phyloP scores from a whole-genome alignment of 2,329 filamentous ascomycete genomes.

The Phaeosphaeria sp. region DNA sequence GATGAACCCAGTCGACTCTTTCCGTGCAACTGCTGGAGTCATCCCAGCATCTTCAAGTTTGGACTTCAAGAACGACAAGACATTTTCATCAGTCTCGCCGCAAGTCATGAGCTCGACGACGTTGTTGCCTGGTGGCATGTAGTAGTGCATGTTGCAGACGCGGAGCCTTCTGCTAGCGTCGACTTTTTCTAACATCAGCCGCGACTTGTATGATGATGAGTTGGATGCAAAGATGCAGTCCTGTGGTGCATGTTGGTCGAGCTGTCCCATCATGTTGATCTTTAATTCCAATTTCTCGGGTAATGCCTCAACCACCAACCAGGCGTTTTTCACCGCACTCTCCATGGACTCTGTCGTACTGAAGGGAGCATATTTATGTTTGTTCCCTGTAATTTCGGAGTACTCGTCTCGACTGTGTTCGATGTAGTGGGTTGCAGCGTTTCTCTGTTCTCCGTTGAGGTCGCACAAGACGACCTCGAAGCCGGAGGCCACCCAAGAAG shows the following conservation, averaged over 20 bases:
- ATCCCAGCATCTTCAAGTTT: slow-evolving; percentile 51
- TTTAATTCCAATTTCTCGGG: slow-evolving; percentile 60
- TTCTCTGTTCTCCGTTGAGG: slow-evolving; percentile 12
- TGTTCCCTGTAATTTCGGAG: slow-evolving; percentile 1
- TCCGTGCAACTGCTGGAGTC: slow-evolving; percentile 52
- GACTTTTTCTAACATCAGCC: slow-evolving; percentile 56
- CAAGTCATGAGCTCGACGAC: slow-evolving; percentile 63
- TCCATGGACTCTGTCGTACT: slow-evolving; percentile 45
- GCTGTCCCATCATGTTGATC: slow-evolving; percentile 55
- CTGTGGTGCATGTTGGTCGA: slow-evolving; percentile 51
- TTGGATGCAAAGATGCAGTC: slow-evolving; percentile 61
- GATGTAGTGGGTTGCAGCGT: slow-evolving; percentile 13
- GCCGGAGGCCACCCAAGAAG: slow-evolving; percentile 14
- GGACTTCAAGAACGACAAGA: slow-evolving; percentile 56
- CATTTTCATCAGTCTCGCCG: slow-evolving; percentile 51
- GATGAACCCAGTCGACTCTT: slow-evolving; percentile 61
- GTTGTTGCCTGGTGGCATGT: slow-evolving; percentile 53
- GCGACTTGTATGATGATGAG: slow-evolving; percentile 60
- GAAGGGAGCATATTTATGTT: slow-evolving; percentile 4
- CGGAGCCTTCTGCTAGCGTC: slow-evolving; percentile 40
- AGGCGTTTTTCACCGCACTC: slow-evolving; percentile 54
- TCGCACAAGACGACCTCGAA: slow-evolving; percentile 15
- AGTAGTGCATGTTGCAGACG: slow-evolving; percentile 58
- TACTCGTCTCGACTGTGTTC: slow-evolving; percentile 10
- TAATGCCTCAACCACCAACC: slow-evolving; percentile 62